These are phyloP conservation scores for Chaetomium tenue DNA, from an alignment of 495 filamentous ascomycete genomes.

Conservation along the genomic window DNA sequence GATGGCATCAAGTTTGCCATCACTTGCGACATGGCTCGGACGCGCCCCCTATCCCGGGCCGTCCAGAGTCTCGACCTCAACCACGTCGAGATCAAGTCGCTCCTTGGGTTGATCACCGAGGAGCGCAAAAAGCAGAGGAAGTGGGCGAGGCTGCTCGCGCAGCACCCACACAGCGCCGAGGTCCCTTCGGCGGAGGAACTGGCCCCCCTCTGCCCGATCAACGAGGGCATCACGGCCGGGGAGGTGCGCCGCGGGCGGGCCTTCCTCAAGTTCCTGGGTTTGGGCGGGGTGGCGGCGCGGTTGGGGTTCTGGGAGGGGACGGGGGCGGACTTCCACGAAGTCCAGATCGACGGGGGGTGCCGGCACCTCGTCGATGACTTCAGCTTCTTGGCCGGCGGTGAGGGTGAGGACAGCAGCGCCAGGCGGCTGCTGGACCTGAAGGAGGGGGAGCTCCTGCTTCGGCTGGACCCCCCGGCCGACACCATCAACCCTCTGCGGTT, in stretches of 20 bases:
- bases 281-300: conserved; percentile 11
- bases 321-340: conserved; percentile 4
- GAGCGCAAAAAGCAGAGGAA: neutral
- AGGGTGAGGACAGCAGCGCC: neutral
- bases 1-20: conserved; percentile 25
- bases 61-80: conserved; percentile 1
- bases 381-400: neutral
- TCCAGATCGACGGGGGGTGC: conserved; percentile 10
- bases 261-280: conserved; percentile 21
- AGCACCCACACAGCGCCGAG: neutral
- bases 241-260: conserved; percentile 20
- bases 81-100: conserved; percentile 2
- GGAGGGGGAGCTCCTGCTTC: conserved; percentile 18
- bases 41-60: conserved; percentile 14
- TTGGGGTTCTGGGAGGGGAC: conserved; percentile 21
- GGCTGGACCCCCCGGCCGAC: conserved; percentile 20
- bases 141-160: neutral
- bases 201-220: conserved; percentile 10
- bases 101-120: conserved; percentile 13
- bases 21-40: conserved; percentile 20
- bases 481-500: conserved; percentile 24
- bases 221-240: conserved; percentile 9
- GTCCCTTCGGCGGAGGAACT: conserved; percentile 1
- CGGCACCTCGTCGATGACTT: conserved; percentile 12
- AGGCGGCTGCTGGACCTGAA: conserved; percentile 5